These are phyloP conservation scores for Zygoascus sp. DNA, from an alignment of 1,139 yeast genomes.

Conservation along the genomic window DNA sequence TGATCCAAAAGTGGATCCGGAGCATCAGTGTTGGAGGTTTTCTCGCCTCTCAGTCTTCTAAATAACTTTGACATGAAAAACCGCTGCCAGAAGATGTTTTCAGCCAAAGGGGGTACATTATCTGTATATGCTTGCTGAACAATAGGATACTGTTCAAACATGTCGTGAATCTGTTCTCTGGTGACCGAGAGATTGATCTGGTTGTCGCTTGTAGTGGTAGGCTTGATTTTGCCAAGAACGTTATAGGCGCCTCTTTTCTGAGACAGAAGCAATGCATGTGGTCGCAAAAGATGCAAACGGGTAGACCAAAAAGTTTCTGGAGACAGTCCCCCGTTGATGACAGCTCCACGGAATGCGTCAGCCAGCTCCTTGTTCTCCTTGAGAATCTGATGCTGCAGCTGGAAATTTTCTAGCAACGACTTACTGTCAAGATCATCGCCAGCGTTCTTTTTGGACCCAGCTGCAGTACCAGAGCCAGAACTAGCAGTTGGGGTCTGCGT, in stretches of 20 bases:
- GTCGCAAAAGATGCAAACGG: conserved; percentile 70
- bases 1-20: conserved; percentile 84
- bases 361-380: conserved; percentile 67
- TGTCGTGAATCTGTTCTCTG: conserved; percentile 81
- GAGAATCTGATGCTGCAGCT: conserved; percentile 72
- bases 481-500: background rate
- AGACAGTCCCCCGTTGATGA: conserved; percentile 69
- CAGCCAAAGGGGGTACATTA: conserved; percentile 80
- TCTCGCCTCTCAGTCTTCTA: conserved; percentile 85
- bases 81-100: conserved; percentile 96
- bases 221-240: conserved; percentile 87
- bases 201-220: conserved; percentile 64
- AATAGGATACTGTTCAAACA: conserved; percentile 88
- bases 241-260: conserved; percentile 93
- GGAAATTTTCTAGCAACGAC: conserved; percentile 59
- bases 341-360: conserved; percentile 81
- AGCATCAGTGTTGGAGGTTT: conserved; percentile 65
- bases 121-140: conserved; percentile 88
- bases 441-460: conserved; percentile 32
- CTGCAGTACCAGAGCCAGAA: no score
- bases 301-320: conserved; percentile 88
- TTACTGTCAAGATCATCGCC: conserved; percentile 33
- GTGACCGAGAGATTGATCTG: conserved; percentile 91
- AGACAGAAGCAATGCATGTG: conserved; percentile 76
- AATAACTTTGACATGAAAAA: conserved; percentile 87